Base-by-base conservation (phyloP, 106 monocot species). In the Dendrobium catenatum region DNA sequence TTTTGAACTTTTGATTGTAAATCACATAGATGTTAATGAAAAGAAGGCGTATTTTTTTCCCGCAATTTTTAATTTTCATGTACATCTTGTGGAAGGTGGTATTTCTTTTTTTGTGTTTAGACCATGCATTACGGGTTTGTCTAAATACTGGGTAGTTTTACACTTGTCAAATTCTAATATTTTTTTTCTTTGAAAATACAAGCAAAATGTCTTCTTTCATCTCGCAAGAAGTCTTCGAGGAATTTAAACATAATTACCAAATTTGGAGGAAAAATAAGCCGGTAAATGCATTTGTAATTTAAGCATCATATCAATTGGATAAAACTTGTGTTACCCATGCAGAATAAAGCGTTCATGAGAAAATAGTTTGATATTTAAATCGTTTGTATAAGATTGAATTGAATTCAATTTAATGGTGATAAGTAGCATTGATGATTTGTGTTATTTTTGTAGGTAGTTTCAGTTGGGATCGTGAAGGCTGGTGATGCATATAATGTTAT, bases 401-500 rank as follows among this genome's bases (percentile, higher is more conserved):
- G 8, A 68, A 68, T 26, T 68, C 31, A 29, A 31, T 68, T 26
- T 11, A 68, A 33, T 29, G 68, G 1, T 41, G 1, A 4, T 73
- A 17, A 43, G n/a, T 74, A 16, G 17, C 37, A 42, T 44, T 74
- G 19, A 44, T 74, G 19, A 8, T 43, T 17, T 41, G 26, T 74
- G 4, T 42, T 22, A 11, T 49, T 49, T 18, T 66, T 79, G 19
- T 70, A 96, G 93, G 93, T 93, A 29, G 85, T 96, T 18, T 87
- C 93, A 41, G 81, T 96, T 55, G 81, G 77, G 4, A 88, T 78
- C 40, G 80, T 95, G 31, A 83, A 78, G 41, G 95, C 76, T 76
- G 92, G 95, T 29, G 89, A 88, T 43, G 87, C 94, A 55, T 41
- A 58, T 75, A 90, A 95, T 81, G 89, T 88, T 6, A 86, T 95